Percentiles rank a stretch among this genome's conserved stretches.
Evolutionary conservation across 176 grass and related monocot genomes (phyloP).

Genomic region (Pharus latifolius): DNA sequence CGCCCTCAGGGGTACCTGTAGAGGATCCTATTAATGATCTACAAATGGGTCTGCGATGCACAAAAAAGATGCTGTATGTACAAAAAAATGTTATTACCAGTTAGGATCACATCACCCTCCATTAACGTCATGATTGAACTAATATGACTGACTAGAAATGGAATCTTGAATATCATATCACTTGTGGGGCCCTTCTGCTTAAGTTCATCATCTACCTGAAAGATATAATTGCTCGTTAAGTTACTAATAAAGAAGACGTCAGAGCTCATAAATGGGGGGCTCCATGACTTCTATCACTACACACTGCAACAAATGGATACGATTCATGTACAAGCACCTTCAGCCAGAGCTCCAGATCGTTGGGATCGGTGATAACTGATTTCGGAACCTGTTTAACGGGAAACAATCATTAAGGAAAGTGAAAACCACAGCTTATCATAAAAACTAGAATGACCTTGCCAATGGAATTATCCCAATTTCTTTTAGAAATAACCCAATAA

Average conservation of each 20-base stretch:
- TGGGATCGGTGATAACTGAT: conserved; percentile 60
- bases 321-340: conserved; percentile 42
- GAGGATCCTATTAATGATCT: neutral
- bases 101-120: conserved; percentile 97
- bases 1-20: conserved; percentile 80
- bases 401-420: neutral
- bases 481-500: no score
- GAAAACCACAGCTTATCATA: neutral
- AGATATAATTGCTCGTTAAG: conserved; percentile 10
- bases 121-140: conserved; percentile 85
- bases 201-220: conserved; percentile 84
- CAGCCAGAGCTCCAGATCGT: conserved; percentile 89
- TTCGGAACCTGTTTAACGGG: conserved; percentile 57
- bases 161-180: conserved; percentile 94
- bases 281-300: neutral
- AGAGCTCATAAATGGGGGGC: neutral
- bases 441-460: no score
- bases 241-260: neutral
- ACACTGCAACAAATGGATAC: neutral
- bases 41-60: neutral
- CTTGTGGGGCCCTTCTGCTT: conserved; percentile 82
- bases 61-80: neutral
- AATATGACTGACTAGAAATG: conserved; percentile 90
- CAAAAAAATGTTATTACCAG: conserved; percentile 33
- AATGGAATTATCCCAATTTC: neutral